These are phyloP conservation scores for Candida corydali DNA, from an alignment of 805 yeast genomes.

Conservation along the genomic window DNA sequence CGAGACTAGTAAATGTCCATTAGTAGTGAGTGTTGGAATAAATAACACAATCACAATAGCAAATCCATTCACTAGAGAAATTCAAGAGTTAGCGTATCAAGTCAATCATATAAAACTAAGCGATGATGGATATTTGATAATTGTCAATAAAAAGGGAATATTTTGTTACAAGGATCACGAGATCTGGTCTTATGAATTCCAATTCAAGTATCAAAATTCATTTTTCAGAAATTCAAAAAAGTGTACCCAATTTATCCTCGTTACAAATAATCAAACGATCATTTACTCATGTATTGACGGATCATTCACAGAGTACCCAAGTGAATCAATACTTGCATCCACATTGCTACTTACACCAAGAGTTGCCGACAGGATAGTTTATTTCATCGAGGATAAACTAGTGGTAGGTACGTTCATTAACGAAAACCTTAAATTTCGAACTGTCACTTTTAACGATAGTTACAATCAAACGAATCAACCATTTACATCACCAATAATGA, in stretches of 20 bases:
- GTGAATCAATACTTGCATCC: conserved; percentile 38
- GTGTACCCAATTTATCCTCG: conserved; percentile 48
- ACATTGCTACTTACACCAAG: conserved; percentile 64
- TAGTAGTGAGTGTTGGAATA: conserved; percentile 66
- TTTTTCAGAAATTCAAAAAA: conserved; percentile 50
- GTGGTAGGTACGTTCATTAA: conserved; percentile 63
- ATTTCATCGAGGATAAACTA: conserved; percentile 40
- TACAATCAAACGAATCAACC: conserved; percentile 30
- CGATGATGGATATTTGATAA: conserved; percentile 54
- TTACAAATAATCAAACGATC: conserved; percentile 42
- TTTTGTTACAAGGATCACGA: neutral
- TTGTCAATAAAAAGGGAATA: conserved; percentile 33
- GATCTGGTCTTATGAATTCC: conserved; percentile 20
- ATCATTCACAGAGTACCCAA: conserved; percentile 23
- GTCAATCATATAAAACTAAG: conserved; percentile 54
- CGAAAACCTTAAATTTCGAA: conserved; percentile 59
- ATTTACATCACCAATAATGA: neutral
- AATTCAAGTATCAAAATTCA: conserved; percentile 41
- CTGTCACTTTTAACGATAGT: conserved; percentile 44
- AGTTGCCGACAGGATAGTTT: conserved; percentile 66
- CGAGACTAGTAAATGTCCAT: conserved; percentile 58
- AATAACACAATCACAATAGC: conserved; percentile 71
- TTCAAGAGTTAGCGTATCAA: conserved; percentile 48
- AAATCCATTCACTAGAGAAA: conserved; percentile 49
- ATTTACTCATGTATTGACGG: conserved; percentile 51